Conservation (phyloP, 176 grass and related monocot species). For the Rhynchospora breviuscula region DNA sequence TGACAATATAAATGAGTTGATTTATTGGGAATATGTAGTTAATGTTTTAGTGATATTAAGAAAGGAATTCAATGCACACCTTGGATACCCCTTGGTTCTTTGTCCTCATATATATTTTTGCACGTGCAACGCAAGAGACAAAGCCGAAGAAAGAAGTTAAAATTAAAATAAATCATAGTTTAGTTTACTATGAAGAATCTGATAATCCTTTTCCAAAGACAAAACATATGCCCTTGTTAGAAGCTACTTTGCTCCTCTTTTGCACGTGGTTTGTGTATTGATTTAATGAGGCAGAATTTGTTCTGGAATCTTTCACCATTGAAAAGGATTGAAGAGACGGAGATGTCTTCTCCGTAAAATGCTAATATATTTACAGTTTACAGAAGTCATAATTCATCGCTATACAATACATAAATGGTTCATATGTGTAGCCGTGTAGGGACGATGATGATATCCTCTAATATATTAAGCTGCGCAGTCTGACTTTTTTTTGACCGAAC, state of each 20-base stretch:
- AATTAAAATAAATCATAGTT: not conserved
- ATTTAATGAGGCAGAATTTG: not conserved
- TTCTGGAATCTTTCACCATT: not conserved
- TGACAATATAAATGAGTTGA: not conserved
- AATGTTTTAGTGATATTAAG: not conserved
- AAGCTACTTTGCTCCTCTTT: not conserved
- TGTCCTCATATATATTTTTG: not conserved
- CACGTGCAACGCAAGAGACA: not conserved
- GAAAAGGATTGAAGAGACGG: not conserved
- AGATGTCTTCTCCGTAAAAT: not conserved
- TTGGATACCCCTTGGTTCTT: not conserved
- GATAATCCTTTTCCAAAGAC: not conserved
- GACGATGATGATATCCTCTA: no score
- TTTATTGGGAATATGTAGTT: not conserved
- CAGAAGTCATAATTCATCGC: no score
- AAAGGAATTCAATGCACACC: slow-evolving; percentile 17
- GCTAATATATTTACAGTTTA: not conserved
- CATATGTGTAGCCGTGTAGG: no score
- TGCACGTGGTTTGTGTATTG: not conserved
- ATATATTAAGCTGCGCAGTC: no score
- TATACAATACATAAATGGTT: no score
- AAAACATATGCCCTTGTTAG: not conserved
- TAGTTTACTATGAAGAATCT: not conserved
- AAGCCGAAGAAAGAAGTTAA: not conserved
- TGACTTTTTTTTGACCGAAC: no score